phyloP scores from a whole-genome alignment of 139 green algal species.

The Marvania coccoides region DNA sequence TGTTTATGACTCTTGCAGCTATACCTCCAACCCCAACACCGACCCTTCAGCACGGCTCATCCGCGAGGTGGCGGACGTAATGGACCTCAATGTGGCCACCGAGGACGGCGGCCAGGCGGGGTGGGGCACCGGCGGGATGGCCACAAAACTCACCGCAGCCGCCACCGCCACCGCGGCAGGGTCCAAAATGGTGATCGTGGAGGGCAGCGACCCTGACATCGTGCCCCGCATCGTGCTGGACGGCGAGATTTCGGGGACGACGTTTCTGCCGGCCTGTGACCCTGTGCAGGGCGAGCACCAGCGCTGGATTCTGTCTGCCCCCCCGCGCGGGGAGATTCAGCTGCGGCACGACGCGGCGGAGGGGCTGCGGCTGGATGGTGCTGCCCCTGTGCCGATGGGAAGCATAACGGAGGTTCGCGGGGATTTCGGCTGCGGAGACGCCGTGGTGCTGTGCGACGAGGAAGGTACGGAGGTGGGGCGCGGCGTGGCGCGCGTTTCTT shows the following conservation, averaged over 20 bases:
- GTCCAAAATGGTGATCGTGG: constrained; percentile 68
- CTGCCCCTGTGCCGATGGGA: constrained; percentile 68
- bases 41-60: constrained; percentile 44
- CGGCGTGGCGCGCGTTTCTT: constrained; percentile 69
- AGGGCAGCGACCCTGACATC: constrained; percentile 28
- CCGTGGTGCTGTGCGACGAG: constrained; percentile 57
- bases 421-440: constrained; percentile 55
- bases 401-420: constrained; percentile 55
- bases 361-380: constrained; percentile 55
- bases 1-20: too few species aligned
- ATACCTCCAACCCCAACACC: constrained; percentile 68
- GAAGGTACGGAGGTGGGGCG: constrained; percentile 68
- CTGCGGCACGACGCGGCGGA: constrained; percentile 61
- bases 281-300: constrained; percentile 54
- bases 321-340: constrained; percentile 45
- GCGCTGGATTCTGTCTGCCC: constrained; percentile 74
- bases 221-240: constrained; percentile 40
- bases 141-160: constrained; percentile 88
- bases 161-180: constrained; percentile 79
- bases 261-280: constrained; percentile 44
- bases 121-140: constrained; percentile 90
- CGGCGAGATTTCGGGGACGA: constrained; percentile 25
- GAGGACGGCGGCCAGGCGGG: constrained; percentile 44
- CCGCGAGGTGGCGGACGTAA: constrained; percentile 67
- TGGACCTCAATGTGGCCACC: constrained; percentile 45